phyloP scores from a whole-genome alignment of 345 rosid genomes.

The Eucalyptus lansdowneana region DNA sequence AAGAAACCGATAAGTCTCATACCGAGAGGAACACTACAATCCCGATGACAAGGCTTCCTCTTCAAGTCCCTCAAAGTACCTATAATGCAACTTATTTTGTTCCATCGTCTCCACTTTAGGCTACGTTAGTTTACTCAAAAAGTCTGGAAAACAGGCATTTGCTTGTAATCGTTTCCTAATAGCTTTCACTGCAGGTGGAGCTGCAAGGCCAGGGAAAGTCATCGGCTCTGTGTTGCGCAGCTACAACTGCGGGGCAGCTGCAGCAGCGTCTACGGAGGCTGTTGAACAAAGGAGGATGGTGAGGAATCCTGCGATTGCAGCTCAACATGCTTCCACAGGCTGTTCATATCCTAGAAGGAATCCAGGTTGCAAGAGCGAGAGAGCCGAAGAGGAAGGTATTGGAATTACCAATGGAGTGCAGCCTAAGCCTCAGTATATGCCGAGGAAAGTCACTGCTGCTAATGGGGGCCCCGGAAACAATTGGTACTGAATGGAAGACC shows the following conservation, averaged over 20 bases:
- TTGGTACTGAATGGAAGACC: constrained; percentile 42
- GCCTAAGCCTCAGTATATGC: constrained; percentile 73
- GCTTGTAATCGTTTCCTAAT: not conserved
- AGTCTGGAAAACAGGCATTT: not conserved
- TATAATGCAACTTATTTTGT: constrained; percentile 24
- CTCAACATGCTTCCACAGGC: constrained; percentile 33
- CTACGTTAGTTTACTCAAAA: not conserved
- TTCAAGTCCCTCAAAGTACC: constrained; percentile 64
- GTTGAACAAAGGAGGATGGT: constrained; percentile 63
- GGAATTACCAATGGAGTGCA: constrained; percentile 60
- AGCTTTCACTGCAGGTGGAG: constrained; percentile 32
- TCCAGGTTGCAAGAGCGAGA: constrained; percentile 49
- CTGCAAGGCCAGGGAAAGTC: constrained; percentile 82
- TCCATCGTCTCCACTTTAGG: not conserved
- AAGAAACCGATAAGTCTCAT: constrained; percentile 53
- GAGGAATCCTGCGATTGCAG: constrained; percentile 46
- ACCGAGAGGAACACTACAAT: constrained; percentile 47
- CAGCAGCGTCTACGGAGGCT: constrained; percentile 31
- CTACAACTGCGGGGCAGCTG: constrained; percentile 71
- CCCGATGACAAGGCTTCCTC: constrained; percentile 68
- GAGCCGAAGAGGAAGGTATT: constrained; percentile 53
- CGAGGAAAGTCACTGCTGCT: constrained; percentile 77
- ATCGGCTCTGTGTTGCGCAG: constrained; percentile 61
- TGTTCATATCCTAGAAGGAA: constrained; percentile 58
- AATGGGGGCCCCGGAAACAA: constrained; percentile 59